Evolutionary conservation across 306 rosid species (phyloP), one percentile per base, ranked within the genome.

Genomic region (Sesbania bispinosa): DNA sequence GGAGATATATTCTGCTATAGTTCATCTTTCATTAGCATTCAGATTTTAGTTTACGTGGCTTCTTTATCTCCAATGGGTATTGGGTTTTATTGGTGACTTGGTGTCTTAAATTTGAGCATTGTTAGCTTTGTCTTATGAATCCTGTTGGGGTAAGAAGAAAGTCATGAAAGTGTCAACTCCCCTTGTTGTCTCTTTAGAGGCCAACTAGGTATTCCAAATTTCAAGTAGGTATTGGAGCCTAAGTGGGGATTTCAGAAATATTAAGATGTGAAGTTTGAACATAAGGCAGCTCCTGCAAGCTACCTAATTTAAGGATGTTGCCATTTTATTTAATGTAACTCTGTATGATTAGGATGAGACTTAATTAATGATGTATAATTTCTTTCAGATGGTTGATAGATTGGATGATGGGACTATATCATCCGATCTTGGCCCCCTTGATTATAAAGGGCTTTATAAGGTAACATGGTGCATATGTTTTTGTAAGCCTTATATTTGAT

Each of bases 311-410:
- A 52, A 62, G 18, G 47, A 36, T 53, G 35, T 24, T 72, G 0
- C 41, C 55, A 39, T 74, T 72, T 36, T 16, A 65, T 46, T 13
- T 21, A 32, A 50, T 43, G 51, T 48, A 63, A 19, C 41, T 9
- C 3, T 80, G 26, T 43, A 15, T 71, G 42, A 53, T 59, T 23
- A n/a, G n/a, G 48, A 48, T 7, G 19, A 41, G 54, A 35, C 53
- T 55, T 62, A 32, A 71, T 76, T 81, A 29, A 82, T 80, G 36
- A 64, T 15, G 42, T 74, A 47, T 71, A 46, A 33, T 84, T 73
- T 64, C 74, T 81, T 78, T 72, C 92, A 93, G 98, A 89, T 94
- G 98, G 98, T 94, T 76, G 95, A 94, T 85, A 84, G 97, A 84
- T 77, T 94, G 85, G 97, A 94, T 46, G 92, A 83, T 72, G 97